phyloP scores from a whole-genome alignment of 176 grass and related monocot genomes.

The Themeda triandra region DNA sequence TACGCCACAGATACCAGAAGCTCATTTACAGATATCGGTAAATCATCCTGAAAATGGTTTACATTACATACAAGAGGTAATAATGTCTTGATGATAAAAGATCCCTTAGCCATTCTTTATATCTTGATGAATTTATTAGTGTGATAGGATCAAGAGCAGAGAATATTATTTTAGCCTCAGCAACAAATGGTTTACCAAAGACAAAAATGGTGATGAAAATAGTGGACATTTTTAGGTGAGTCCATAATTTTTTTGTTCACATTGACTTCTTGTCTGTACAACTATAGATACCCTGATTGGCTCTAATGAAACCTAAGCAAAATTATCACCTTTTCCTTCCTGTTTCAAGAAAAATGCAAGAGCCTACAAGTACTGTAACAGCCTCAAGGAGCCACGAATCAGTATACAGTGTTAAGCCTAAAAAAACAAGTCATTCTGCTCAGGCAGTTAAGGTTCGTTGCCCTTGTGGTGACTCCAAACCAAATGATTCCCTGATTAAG shows the following conservation, averaged over 20 bases:
- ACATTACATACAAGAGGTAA: conserved; percentile 12
- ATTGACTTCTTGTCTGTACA: neutral
- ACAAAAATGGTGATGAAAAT: conserved; percentile 50
- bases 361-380: conserved; percentile 37
- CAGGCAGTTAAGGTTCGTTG: conserved; percentile 54
- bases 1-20: conserved; percentile 54
- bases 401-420: conserved; percentile 33
- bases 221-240: conserved; percentile 67
- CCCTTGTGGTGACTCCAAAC: conserved; percentile 57
- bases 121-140: neutral
- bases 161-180: neutral
- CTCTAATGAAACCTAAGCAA: conserved; percentile 7
- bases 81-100: neutral
- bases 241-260: neutral
- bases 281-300: neutral
- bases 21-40: conserved; percentile 37
- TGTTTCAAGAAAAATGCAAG: conserved; percentile 79
- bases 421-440: conserved; percentile 48
- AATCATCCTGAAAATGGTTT: conserved; percentile 42
- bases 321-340: conserved; percentile 14
- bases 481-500: conserved; percentile 62
- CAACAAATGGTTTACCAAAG: conserved; percentile 18
- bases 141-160: neutral
- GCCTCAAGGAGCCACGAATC: conserved; percentile 33
- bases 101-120: neutral